Evolutionary conservation across 345 rosid genomes (phyloP).

Genomic region (Gossypium raimondii): DNA sequence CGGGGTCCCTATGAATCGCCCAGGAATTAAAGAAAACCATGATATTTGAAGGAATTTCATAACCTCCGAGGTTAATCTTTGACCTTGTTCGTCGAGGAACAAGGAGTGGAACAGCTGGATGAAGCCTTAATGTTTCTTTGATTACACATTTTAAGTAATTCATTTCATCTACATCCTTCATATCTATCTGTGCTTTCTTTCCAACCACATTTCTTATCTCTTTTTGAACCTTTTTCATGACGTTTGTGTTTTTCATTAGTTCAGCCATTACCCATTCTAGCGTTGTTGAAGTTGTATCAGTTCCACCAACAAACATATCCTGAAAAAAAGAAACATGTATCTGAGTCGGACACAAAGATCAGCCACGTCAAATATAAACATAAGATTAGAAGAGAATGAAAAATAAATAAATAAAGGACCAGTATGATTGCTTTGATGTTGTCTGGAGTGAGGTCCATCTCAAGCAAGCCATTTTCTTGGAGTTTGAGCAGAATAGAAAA

Average conservation of each 20-base stretch:
- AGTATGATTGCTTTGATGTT: neutral
- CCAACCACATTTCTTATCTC: neutral
- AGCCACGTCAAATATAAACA: too few relatives aligned
- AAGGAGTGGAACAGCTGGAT: neutral
- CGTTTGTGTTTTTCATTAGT: neutral
- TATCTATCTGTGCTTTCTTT: neutral
- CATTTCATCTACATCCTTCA: neutral
- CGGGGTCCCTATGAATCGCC: constrained; percentile 22
- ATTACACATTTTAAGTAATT: neutral
- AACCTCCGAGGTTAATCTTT: constrained; percentile 3
- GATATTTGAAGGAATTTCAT: constrained; percentile 11
- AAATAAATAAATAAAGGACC: neutral
- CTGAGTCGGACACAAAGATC: too few relatives aligned
- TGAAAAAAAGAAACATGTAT: neutral
- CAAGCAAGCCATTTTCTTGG: neutral
- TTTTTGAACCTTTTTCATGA: neutral
- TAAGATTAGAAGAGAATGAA: neutral
- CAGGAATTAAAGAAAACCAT: neutral
- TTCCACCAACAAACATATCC: neutral
- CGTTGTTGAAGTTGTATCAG: neutral
- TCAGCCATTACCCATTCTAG: neutral
- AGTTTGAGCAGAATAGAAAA: neutral
- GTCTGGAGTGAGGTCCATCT: neutral
- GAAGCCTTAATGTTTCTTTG: constrained; percentile 17
- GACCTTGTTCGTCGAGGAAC: neutral